Base-by-base conservation (phyloP, 495 filamentous ascomycete genomes). In the Pseudevernia furfuracea region DNA sequence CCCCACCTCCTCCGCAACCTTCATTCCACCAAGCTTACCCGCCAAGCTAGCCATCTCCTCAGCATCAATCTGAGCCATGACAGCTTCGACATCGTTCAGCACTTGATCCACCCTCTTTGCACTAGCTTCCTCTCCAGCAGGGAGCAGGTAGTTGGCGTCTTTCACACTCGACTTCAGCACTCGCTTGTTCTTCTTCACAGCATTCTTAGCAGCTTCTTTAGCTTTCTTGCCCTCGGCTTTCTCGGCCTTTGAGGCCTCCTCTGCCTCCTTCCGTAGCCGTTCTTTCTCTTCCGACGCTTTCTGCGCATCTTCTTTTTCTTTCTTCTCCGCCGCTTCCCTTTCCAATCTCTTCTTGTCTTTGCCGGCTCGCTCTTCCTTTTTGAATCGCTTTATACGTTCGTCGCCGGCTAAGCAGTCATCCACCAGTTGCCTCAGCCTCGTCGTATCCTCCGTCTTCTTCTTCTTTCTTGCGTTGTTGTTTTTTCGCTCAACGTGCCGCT, bases 111-210 rank as follows among this genome's bases (percentile, higher is more conserved):
- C 88, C 71, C 88, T 80, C 38, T 85, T 80, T 4, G 91, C 79
- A 12, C 84, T 81, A 5, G 92, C 82, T 69, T 89, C 84, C 37
- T 84, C 84, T 21, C 81, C 79, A 14, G 79, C 80, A 34, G 75
- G 79, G 62, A 83, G 86, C 67, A 92, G 89, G 84, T 97, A 98
- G 81, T 96, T 96, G 69, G 86, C 91, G 63, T 97, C 94, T 82
- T 97, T 97, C 77, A 94, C 90, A 68, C 88, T 88, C 39, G 83
- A 85, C 72, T 93, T 89, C 64, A 97, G 82, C 41, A 97, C 90
- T 80, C 94, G 88, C 80, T 96, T 96, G 81, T 98, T 97, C 88
- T 97, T 97, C 90, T 98, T 98, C 68, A 92, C 85, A 6, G 95
- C 93, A 73, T 89, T 96, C 86, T 98, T 98, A 8, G 89, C 89